Base-by-base conservation (phyloP, 495 filamentous ascomycete species). In the Neurospora sublineolata region DNA sequence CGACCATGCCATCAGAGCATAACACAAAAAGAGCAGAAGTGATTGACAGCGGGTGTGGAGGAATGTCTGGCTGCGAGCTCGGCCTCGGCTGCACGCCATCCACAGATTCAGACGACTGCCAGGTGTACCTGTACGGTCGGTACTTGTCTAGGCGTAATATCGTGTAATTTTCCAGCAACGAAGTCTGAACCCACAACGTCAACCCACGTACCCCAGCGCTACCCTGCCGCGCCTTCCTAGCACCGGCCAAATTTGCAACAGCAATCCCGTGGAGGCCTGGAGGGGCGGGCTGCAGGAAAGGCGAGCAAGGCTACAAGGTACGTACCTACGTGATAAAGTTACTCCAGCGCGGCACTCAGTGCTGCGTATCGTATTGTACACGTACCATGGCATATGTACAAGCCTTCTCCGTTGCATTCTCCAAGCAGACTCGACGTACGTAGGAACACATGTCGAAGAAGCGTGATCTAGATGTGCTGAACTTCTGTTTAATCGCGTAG, bases 251-350 rank as follows among this genome's bases (percentile, higher is more conserved):
- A 69, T 73, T 69, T 72, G 70, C 68, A 71, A 42, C 67, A 69
- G 39, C n/a, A 41, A 38, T 64, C 67, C 67, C 23, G 37, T n/a
- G 46, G 18, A 37, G 67, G 68, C 41, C 14, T 44, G 69, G 58
- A 70, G 73, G 72, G 72, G 72, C 37, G 58, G 74, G 76, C 69
- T 74, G 76, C 74, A 75, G 71, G 60, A 58, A 14, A 7, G 20
- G 46, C 44, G 44, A 52, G 10, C 10, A 58, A 27, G 46, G 46
- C 14, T 14, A 58, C 46, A 27, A 27, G 20, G 20, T 52, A 52
- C 44, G 20, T 52, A 52, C 44, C 44, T 52, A 52, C 44, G 33
- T 36, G 33, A 58, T 27, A 23, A 64, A 64, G 27, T 18, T 33
- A 64, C 52, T 64, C 27, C 3, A 60, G 52, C 70, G 41, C 71